Evolutionary conservation across 2,329 filamentous ascomycete species (phyloP), one percentile per base, ranked within the genome.

Genomic region (Fusarium oligoseptatum): DNA sequence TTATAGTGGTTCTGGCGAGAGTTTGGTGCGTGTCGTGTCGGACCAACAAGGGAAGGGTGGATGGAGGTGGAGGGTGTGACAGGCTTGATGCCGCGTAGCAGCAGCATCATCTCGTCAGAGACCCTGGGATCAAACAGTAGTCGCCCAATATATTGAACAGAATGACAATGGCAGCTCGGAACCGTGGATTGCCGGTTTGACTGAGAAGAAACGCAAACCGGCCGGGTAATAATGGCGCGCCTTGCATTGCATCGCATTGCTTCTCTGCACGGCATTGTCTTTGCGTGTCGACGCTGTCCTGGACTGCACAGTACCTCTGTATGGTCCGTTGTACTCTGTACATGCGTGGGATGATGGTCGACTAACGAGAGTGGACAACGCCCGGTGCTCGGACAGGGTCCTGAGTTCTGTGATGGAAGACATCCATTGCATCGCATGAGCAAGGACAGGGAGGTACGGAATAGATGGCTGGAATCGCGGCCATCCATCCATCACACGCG

Each of bases 101-200:
- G 50, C 29, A 55, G 27, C 50, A 55, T 55, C 50, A 74, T 65
- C 61, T 63, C 56, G 43, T 57, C 39, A 32, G 22, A 65, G 65
- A 62, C 43, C 55, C 58, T 68, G 36, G 62, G 66, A 74, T 65
- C 45, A 70, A 72, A 72, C n/a, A 70, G 68, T 68, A 68, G 71
- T 41, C 22, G 45, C 37, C 37, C 36, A 39, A 32, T 52, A 45
- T 56, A 41, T 50, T 56, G 57, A 70, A 57, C 52, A 52, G 68
- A 56, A 45, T n/a, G 39, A 55, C 37, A 45, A 71, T 60, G 10
- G 36, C 15, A 24, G 37, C 22, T 48, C 20, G 62, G 36, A 34
- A 15, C 10, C 17, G 50, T 60, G 29, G 41, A 45, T 70, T 39
- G 36, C 43, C 29, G 36, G 22, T 27, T 57, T 37, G 52, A 57